Evolutionary conservation across 495 filamentous ascomycete species (phyloP), one percentile per base, ranked within the genome.

Genomic region (Copromyces sp.): DNA sequence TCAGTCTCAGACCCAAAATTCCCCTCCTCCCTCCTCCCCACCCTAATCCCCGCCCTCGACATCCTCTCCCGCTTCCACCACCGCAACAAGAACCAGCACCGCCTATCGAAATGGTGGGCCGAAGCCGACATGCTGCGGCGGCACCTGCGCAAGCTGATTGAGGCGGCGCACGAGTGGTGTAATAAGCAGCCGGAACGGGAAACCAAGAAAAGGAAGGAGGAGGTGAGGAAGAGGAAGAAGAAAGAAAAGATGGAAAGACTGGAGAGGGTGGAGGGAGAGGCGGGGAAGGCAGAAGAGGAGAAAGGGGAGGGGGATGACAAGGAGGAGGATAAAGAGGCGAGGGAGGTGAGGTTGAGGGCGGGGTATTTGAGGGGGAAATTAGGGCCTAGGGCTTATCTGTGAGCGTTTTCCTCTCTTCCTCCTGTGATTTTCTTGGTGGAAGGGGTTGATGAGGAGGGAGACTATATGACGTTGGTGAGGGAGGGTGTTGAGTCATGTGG

Each of bases 1-100:
- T n/a, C 45, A 24, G 3, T n/a, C 45, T 53, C 45, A 61, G 12
- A 29, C 24, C 12, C 53, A 61, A 14, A 16, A 14, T 1, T 0
- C 12, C 53, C 53, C 53, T 61, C 24, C 2, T 17, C 53, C 14
- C 53, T 65, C 53, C 53, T 65, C 6, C 53, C 53, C 29, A 65
- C 73, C 37, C 74, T 83, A 45, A 38, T 42, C 11, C 71, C 80
- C 2, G 71, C 76, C n/a, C 74, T 77, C 70, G 69, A 75, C 20
- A 74, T 89, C 24, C 87, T 96, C 47, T 83, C 88, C 71, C 81
- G 92, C 75, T 82, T 93, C 68, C 87, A 88, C 76, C 91, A 93
- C 79, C 91, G 92, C 78, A 94, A 94, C 82, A 90, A 89, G 75
- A 95, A 95, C 80, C 93, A 95, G 80, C 92, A 95, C 79, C 87